Evolutionary conservation across 2,329 filamentous ascomycete species (phyloP).

Genomic region (Colletotrichum endophyticum): DNA sequence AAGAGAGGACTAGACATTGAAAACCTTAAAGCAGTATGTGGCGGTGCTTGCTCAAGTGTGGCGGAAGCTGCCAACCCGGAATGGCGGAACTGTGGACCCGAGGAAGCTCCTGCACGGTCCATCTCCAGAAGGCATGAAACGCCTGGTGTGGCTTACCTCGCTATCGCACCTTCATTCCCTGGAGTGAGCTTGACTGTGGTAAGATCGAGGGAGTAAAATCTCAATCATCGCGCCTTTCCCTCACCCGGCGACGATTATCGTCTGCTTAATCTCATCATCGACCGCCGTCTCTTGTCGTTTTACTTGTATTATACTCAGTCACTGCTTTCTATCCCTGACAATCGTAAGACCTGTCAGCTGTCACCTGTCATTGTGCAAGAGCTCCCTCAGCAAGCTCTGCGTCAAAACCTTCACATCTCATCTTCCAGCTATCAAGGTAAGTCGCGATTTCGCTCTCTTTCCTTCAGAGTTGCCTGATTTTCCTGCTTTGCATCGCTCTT

Average conservation of each 20-base stretch:
- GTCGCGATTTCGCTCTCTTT: not conserved
- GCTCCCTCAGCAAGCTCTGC: not conserved
- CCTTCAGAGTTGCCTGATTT: not conserved
- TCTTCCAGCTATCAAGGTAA: not conserved
- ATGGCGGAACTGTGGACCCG: slow-evolving; percentile 13
- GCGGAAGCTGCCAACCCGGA: not conserved
- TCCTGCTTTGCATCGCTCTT: not conserved
- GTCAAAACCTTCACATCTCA: not conserved
- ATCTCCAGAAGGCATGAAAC: slow-evolving; percentile 7
- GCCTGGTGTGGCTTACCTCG: slow-evolving; percentile 2
- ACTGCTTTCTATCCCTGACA: not conserved
- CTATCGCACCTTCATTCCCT: slow-evolving; percentile 15
- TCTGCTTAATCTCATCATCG: not conserved
- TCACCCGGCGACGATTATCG: not conserved
- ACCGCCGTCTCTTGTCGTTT: not conserved
- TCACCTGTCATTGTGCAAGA: not conserved
- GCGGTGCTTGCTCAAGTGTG: slow-evolving; percentile 4
- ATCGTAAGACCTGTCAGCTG: not conserved
- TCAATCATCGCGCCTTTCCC: slow-evolving; percentile 1
- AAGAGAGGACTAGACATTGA: not conserved
- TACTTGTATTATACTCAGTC: not conserved
- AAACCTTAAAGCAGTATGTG: not conserved
- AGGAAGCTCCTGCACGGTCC: slow-evolving; percentile 7
- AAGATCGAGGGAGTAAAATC: slow-evolving; percentile 17
- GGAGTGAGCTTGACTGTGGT: not conserved